A percentile compares a stretch with the other conserved stretches of the same genome.
phyloP scores from a whole-genome alignment of 768 basidiomycete species.

The Tricholoma saponaceum region DNA sequence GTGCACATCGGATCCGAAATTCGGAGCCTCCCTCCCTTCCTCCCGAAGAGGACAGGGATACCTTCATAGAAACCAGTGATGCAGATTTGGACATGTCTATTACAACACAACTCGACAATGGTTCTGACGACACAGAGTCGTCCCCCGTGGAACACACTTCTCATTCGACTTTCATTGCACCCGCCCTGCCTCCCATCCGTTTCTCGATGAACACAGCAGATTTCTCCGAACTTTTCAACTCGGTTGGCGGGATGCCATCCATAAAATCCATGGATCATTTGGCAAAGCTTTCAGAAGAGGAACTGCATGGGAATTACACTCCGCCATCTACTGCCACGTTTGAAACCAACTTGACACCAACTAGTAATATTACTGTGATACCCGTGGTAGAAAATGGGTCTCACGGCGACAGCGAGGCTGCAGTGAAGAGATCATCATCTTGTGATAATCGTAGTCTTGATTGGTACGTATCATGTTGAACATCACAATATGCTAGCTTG shows the following conservation, averaged over 20 bases:
- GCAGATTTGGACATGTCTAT: slow-evolving; percentile 11
- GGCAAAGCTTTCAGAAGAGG: slow-evolving; percentile 36
- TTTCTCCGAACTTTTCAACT: slow-evolving; percentile 70
- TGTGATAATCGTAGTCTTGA: background rate
- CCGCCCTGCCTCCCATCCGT: slow-evolving; percentile 86
- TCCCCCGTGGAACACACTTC: slow-evolving; percentile 65
- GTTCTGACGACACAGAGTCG: slow-evolving; percentile 50
- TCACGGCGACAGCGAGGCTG: background rate
- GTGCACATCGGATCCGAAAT: slow-evolving; percentile 15
- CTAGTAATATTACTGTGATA: slow-evolving; percentile 20
- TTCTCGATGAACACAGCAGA: slow-evolving; percentile 83
- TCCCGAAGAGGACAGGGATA: slow-evolving; percentile 34
- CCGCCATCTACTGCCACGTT: slow-evolving; percentile 30
- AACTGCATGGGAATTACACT: slow-evolving; percentile 22
- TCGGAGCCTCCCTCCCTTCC: slow-evolving; percentile 37
- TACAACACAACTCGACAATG: slow-evolving; percentile 31
- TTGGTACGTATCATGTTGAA: background rate
- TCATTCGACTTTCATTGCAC: slow-evolving; percentile 77
- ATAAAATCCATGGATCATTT: slow-evolving; percentile 45
- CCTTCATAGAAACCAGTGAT: background rate
- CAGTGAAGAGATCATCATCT: background rate
- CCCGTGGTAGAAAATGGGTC: background rate
- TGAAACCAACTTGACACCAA: slow-evolving; percentile 20
- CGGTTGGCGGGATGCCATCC: slow-evolving; percentile 48
- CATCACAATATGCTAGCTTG: background rate